Evolutionary conservation across 2,329 filamentous ascomycete genomes (phyloP).

Genomic region (Fusarium nematophilum): DNA sequence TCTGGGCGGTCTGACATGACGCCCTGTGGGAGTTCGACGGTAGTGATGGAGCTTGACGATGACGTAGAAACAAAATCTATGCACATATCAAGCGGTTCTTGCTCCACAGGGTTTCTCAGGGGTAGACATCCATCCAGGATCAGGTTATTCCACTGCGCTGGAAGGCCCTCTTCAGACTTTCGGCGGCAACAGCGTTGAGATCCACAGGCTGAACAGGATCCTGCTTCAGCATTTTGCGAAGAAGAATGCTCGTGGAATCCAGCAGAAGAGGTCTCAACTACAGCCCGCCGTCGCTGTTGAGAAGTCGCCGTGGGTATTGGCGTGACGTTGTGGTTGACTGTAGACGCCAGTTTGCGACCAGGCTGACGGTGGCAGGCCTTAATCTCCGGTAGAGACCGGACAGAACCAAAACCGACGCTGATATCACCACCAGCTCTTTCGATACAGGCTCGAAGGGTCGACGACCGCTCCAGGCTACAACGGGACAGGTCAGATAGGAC

Average conservation of each 20-base stretch:
- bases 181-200: background rate
- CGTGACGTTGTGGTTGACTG: background rate
- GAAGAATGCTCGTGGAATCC: background rate
- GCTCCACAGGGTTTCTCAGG: background rate
- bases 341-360: background rate
- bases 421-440: constrained; percentile 48
- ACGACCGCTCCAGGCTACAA: constrained; percentile 41
- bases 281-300: constrained; percentile 24
- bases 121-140: constrained; percentile 15
- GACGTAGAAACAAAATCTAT: background rate
- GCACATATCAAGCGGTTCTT: background rate
- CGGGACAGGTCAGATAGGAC: constrained; percentile 42
- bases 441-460: constrained; percentile 44
- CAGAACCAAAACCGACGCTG: constrained; percentile 42
- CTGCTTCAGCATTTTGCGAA: background rate
- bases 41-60: constrained; percentile 13
- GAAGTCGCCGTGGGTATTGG: constrained; percentile 17
- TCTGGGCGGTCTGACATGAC: background rate
- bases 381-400: background rate
- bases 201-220: background rate
- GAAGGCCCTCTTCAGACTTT: constrained; percentile 10
- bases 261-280: background rate
- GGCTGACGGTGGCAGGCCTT: background rate
- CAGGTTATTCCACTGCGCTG: constrained; percentile 21
- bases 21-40: constrained; percentile 6